Evolutionary conservation across 345 rosid genomes (phyloP).

Genomic region (Citrus hindsii): DNA sequence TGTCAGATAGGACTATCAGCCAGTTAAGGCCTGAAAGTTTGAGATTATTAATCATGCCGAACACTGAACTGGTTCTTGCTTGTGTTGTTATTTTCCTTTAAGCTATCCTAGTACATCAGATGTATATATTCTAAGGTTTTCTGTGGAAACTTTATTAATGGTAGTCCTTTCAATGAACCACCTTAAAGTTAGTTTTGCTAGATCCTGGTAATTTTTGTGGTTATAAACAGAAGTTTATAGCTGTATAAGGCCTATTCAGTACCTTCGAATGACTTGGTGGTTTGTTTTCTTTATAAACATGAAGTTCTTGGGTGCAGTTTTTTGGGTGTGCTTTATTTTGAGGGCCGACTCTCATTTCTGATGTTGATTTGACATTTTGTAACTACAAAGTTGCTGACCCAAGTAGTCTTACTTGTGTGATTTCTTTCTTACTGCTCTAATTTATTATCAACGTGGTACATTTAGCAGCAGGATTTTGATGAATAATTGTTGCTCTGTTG

Average conservation of each 20-base stretch:
- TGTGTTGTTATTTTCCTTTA: background rate
- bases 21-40: background rate
- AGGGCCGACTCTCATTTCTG: background rate
- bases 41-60: background rate
- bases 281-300: background rate
- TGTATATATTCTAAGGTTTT: background rate
- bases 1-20: background rate
- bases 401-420: background rate
- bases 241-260: background rate
- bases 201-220: background rate
- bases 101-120: background rate
- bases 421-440: background rate
- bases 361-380: background rate
- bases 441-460: background rate
- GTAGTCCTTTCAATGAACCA: background rate
- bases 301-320: background rate
- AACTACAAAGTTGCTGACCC: background rate
- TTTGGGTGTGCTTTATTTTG: background rate
- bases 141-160: background rate
- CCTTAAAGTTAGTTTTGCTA: background rate
- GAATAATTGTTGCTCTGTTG: background rate
- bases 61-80: background rate
- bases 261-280: background rate
- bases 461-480: background rate
- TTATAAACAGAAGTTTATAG: background rate